phyloP scores from a whole-genome alignment of 1,284 basidiomycete species.

The Trametes versicolor region DNA sequence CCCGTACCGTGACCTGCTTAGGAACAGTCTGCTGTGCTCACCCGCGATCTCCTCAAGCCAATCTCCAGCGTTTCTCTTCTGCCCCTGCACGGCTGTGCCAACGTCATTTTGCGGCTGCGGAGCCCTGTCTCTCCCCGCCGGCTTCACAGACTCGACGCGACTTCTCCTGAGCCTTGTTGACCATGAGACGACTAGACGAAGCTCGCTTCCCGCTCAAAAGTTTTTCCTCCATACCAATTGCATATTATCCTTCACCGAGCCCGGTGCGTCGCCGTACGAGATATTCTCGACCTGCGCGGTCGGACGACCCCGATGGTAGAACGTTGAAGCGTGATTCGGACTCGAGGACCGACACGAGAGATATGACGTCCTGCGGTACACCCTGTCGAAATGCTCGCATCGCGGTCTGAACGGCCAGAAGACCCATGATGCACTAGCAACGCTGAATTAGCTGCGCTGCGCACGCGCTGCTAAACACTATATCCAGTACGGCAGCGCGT shows the following conservation, averaged over 20 bases:
- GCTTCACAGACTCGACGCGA: background rate
- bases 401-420: background rate
- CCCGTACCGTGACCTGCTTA: constrained; percentile 15
- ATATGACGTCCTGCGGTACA: background rate
- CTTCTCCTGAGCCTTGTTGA: background rate
- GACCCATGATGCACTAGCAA: background rate
- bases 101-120: constrained; percentile 6
- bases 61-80: constrained; percentile 3
- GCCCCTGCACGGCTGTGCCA: constrained; percentile 9
- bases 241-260: background rate
- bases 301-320: background rate
- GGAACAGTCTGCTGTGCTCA: constrained; percentile 1
- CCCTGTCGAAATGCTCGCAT: background rate
- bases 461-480: constrained; percentile 1
- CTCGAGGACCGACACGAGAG: background rate
- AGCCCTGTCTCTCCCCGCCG: background rate
- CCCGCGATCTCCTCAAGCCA: constrained; percentile 16
- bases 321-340: background rate
- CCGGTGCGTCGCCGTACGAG: background rate
- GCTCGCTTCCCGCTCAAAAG: background rate
- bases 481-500: constrained; percentile 1
- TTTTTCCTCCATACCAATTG: background rate
- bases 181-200: background rate
- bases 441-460: background rate
- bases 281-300: background rate